Evolutionary conservation across 2,329 filamentous ascomycete species (phyloP), one percentile per base, ranked within the genome.

Genomic region (Dothistroma septosporum): DNA sequence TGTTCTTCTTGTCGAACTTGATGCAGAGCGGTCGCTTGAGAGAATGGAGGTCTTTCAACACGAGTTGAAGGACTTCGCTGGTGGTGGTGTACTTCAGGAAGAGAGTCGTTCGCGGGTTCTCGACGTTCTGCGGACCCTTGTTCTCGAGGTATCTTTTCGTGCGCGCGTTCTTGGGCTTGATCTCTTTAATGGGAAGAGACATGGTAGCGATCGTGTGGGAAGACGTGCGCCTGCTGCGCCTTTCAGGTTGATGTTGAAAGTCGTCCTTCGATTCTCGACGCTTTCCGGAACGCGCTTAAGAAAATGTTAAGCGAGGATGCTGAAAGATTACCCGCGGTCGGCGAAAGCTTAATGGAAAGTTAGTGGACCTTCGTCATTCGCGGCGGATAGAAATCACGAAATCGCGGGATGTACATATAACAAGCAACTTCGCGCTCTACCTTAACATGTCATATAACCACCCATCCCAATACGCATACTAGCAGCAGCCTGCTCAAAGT

Each of bases 1-100:
- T 83, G 77, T 99, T 99, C 82, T 97, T 97, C 84, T 97, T 99
- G 77, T 87, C 90, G 80, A 99, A 96, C 68, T 92, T 92, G 76
- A 95, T 88, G 66, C 88, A 87, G 63, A 93, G 83, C 2, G 92
- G 92, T 72, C 89, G 87, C 70, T 93, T 92, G 72, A 99, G 82
- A 53, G 90, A 85, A 77, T 91, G 85, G 59, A 99, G 84, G 71
- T 97, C 94, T 68, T 86, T 88, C 64, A 97, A 82, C 60, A 91
- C 90, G 69, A 93, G 88, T 77, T 95, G 87, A 60, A 92, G 82
- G 53, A 94, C 80, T 70, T 93, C 87, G 50, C 90, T 93, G 75
- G 90, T 93, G 75, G 86, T 89, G 55, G 90, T 91, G 71, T 92
- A 93, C 65, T 91, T 89, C 65, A 99, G 86, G 76, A 99, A 90